Conservation (phyloP, 2,329 filamentous ascomycete genomes). For the Exophiala sp. region DNA sequence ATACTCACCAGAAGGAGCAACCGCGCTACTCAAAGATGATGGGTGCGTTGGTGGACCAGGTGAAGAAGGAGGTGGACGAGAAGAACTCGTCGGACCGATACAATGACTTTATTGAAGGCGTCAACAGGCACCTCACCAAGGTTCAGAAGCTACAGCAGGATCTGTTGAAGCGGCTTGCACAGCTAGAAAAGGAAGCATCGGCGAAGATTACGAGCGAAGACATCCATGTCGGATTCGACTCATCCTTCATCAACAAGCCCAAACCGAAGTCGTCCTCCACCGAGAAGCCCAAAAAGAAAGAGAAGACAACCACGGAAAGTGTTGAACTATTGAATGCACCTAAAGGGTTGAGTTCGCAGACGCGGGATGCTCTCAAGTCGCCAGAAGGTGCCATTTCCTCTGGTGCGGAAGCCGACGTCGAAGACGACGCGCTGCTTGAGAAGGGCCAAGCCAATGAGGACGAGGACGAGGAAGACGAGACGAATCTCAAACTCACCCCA, state of each 20-base stretch:
- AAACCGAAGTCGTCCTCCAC: slow-evolving; percentile 40
- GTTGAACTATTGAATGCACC: slow-evolving; percentile 68
- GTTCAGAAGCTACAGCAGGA: slow-evolving; percentile 72
- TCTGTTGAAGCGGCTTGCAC: slow-evolving; percentile 64
- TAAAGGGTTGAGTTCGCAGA: slow-evolving; percentile 27
- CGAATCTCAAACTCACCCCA: slow-evolving; percentile 67
- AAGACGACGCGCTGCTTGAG: slow-evolving; percentile 42
- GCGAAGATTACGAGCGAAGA: slow-evolving; percentile 91
- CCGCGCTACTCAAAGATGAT: slow-evolving; percentile 96
- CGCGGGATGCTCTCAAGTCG: slow-evolving; percentile 34
- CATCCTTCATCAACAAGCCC: slow-evolving; percentile 67
- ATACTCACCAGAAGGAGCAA: slow-evolving; percentile 65
- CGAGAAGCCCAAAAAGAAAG: slow-evolving; percentile 15
- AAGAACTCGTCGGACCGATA: slow-evolving; percentile 65
- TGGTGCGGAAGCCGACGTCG: slow-evolving; percentile 57
- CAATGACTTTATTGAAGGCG: slow-evolving; percentile 69
- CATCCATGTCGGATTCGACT: slow-evolving; percentile 85
- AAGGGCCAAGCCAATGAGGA: slow-evolving; percentile 26
- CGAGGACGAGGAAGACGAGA: slow-evolving; percentile 57
- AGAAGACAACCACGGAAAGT: slow-evolving; percentile 30
- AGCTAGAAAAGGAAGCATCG: slow-evolving; percentile 76
- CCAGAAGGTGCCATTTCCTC: slow-evolving; percentile 46
- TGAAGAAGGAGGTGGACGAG: slow-evolving; percentile 78
- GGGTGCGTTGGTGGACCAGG: slow-evolving; percentile 88
- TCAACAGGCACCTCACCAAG: slow-evolving; percentile 69